These are phyloP conservation scores for Phylloporus sp. DNA, from an alignment of 768 basidiomycete genomes.

Conservation along the genomic window DNA sequence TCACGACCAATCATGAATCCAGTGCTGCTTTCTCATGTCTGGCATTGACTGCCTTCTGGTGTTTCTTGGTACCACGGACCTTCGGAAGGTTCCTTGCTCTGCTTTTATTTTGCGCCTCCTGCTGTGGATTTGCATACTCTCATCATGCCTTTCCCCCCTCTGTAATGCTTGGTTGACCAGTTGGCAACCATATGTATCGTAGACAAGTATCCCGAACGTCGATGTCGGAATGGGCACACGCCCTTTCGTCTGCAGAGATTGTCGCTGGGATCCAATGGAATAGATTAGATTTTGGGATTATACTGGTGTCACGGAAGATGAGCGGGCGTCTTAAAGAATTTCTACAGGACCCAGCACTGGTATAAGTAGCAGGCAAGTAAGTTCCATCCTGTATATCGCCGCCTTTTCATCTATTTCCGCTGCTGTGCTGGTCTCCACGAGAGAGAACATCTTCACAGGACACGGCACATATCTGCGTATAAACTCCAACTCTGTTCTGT, in stretches of 20 bases:
- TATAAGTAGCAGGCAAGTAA: too few relatives aligned
- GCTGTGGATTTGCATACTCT: slow-evolving; percentile 29
- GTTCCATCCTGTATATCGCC: too few relatives aligned
- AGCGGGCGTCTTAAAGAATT: too few relatives aligned
- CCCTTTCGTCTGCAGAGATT: not conserved
- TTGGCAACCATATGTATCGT: slow-evolving; percentile 26
- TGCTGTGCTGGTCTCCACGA: too few relatives aligned
- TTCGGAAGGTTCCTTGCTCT: slow-evolving; percentile 4
- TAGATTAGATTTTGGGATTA: not conserved
- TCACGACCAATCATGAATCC: slow-evolving; percentile 17
- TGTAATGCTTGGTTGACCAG: slow-evolving; percentile 26
- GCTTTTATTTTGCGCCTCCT: slow-evolving; percentile 17
- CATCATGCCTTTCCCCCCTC: slow-evolving; percentile 10
- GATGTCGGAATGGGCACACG: slow-evolving; percentile 1
- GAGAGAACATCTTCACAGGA: too few relatives aligned
- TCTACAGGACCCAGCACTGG: too few relatives aligned
- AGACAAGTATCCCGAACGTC: slow-evolving; percentile 14
- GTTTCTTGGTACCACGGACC: slow-evolving; percentile 27
- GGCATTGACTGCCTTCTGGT: slow-evolving; percentile 29
- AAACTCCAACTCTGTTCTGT: too few relatives aligned
- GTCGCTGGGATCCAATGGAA: not conserved
- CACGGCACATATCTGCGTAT: too few relatives aligned
- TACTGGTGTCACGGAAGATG: too few relatives aligned
- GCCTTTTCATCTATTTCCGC: too few relatives aligned
- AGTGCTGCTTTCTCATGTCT: not conserved